These are phyloP conservation scores for Sporisorium scitamineum DNA, from an alignment of 1,284 basidiomycete genomes.

Conservation along the genomic window DNA sequence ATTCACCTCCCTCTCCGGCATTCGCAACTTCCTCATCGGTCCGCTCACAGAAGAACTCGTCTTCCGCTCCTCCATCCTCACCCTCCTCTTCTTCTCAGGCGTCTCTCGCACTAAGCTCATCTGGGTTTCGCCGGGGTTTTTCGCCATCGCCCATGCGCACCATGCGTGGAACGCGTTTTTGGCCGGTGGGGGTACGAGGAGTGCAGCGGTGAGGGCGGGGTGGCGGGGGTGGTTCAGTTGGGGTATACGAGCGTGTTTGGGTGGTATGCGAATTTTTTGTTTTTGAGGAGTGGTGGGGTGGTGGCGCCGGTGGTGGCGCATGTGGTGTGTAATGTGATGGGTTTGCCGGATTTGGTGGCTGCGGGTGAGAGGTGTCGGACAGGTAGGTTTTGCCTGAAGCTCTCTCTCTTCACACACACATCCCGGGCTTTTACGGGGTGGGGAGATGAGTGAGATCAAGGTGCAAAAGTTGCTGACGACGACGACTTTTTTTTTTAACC, in stretches of 20 bases:
- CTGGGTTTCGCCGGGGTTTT: slow-evolving; percentile 84
- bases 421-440: too few relatives aligned
- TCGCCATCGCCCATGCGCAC: slow-evolving; percentile 91
- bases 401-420: too few relatives aligned
- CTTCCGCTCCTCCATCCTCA: slow-evolving; percentile 86
- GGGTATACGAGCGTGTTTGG: slow-evolving; percentile 92
- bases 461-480: too few relatives aligned
- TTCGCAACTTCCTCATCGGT: slow-evolving; percentile 83
- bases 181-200: slow-evolving; percentile 66
- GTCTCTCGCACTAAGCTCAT: slow-evolving; percentile 76
- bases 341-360: slow-evolving; percentile 76
- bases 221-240: slow-evolving; percentile 77
- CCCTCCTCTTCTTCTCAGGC: slow-evolving; percentile 79
- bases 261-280: slow-evolving; percentile 86
- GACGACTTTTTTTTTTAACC: too few relatives aligned
- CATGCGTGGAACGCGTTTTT: slow-evolving; percentile 88
- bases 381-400: slow-evolving; percentile 1
- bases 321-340: slow-evolving; percentile 93
- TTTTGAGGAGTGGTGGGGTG: slow-evolving; percentile 79
- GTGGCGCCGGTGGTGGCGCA: slow-evolving; percentile 72
- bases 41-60: slow-evolving; percentile 93
- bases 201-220: slow-evolving; percentile 76
- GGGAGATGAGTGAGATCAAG: too few relatives aligned
- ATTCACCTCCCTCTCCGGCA: slow-evolving; percentile 74
- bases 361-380: slow-evolving; percentile 71